These are phyloP conservation scores for Neofusicoccum umdonicola DNA, from an alignment of 2,329 filamentous ascomycete species.

Conservation along the genomic window DNA sequence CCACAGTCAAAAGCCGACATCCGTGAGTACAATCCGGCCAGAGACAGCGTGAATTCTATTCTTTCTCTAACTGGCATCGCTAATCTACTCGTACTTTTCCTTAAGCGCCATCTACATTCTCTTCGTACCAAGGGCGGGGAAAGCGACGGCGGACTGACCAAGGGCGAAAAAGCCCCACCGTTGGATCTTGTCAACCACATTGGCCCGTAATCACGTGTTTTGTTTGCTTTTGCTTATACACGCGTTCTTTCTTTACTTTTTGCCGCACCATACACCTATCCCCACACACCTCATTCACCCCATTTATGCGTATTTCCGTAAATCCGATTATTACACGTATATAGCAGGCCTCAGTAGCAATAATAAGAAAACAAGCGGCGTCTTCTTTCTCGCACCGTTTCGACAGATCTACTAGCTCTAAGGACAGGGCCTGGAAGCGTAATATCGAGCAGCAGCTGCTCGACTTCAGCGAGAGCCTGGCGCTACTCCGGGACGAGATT, in stretches of 20 bases:
- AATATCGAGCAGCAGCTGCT: neutral
- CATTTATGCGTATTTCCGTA: too few species aligned
- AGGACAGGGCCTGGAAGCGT: neutral
- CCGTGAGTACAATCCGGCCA: neutral
- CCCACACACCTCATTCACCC: too few species aligned
- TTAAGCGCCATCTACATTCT: neutral
- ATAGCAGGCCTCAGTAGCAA: too few species aligned
- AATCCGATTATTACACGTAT: too few species aligned
- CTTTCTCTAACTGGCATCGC: neutral
- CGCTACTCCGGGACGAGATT: neutral
- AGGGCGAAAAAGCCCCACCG: neutral
- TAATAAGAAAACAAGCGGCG: too few species aligned
- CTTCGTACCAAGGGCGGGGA: neutral
- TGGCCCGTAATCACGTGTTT: too few species aligned
- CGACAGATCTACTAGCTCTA: too few species aligned
- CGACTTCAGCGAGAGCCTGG: conserved; percentile 6
- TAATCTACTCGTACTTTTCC: neutral
- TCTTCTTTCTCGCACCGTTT: too few species aligned
- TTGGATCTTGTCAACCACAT: too few species aligned
- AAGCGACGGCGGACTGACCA: neutral
- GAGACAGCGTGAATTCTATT: neutral
- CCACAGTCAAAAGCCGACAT: neutral
- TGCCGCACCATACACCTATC: too few species aligned
- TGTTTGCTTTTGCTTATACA: too few species aligned
- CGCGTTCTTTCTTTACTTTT: too few species aligned